Evolutionary conservation across 345 rosid genomes (phyloP).

Genomic region (Sisymbrium altissimum): DNA sequence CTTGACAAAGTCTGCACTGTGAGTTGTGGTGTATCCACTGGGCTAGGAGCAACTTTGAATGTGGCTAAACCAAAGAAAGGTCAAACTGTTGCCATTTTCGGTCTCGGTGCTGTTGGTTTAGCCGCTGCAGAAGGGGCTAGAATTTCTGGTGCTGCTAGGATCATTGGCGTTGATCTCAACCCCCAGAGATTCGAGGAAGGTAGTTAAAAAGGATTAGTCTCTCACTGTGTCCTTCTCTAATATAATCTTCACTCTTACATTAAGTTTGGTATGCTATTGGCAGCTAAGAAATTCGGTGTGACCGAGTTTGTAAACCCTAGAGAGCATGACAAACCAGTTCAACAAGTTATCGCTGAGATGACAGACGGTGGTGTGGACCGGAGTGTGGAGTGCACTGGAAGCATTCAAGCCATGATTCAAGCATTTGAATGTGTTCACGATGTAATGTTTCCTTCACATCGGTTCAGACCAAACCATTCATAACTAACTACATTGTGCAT

Average conservation of each 20-base stretch:
- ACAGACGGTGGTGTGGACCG: slow-evolving; percentile 79
- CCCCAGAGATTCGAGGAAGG: slow-evolving; percentile 51
- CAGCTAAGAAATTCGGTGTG: slow-evolving; percentile 34
- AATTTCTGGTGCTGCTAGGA: slow-evolving; percentile 57
- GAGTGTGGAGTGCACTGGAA: slow-evolving; percentile 77
- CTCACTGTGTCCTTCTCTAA: too few species aligned
- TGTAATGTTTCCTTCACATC: slow-evolving; percentile 33
- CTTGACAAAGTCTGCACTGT: slow-evolving; percentile 79
- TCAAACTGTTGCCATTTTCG: slow-evolving; percentile 58
- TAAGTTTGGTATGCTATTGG: too few species aligned
- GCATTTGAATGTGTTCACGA: slow-evolving; percentile 93
- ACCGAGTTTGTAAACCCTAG: slow-evolving; percentile 72
- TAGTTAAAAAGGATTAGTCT: neutral
- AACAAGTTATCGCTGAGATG: slow-evolving; percentile 75
- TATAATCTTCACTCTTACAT: too few species aligned
- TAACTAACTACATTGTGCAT: neutral
- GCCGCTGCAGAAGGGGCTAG: slow-evolving; percentile 88
- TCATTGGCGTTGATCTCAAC: slow-evolving; percentile 79
- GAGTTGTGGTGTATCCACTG: slow-evolving; percentile 76
- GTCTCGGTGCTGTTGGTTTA: slow-evolving; percentile 79
- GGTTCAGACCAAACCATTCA: neutral
- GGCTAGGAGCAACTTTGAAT: slow-evolving; percentile 73
- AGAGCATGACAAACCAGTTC: slow-evolving; percentile 65
- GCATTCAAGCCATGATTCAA: slow-evolving; percentile 66
- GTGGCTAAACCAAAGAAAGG: slow-evolving; percentile 76